phyloP scores from a whole-genome alignment of 768 basidiomycete species.

The Dentipellis fragilis region DNA sequence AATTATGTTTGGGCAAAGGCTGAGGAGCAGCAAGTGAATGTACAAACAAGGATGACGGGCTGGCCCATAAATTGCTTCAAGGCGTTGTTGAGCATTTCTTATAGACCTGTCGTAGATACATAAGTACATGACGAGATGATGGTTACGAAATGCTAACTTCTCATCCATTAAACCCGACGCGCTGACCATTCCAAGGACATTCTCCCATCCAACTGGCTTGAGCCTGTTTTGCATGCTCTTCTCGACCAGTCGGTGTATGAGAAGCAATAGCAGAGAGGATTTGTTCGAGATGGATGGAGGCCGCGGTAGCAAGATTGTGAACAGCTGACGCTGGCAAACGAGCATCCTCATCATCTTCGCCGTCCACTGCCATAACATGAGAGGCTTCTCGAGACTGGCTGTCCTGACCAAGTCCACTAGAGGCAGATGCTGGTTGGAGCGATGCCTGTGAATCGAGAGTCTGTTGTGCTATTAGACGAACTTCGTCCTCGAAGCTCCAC shows the following conservation, averaged over 20 bases:
- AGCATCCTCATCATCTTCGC: no score
- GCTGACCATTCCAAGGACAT: conserved; percentile 44
- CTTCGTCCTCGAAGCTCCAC: conserved; percentile 64
- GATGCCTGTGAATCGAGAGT: conserved; percentile 17
- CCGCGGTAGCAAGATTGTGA: conserved; percentile 14
- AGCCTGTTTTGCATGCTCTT: conserved; percentile 59
- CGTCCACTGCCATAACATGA: no score
- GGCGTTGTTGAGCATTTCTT: conserved; percentile 6
- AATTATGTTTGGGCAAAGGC: not conserved
- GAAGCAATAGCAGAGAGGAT: conserved; percentile 45
- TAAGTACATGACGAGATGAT: not conserved
- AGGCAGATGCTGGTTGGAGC: not conserved
- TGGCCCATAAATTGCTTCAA: conserved; percentile 8
- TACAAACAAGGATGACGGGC: not conserved
- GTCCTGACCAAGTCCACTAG: no score
- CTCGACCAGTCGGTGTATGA: conserved; percentile 43
- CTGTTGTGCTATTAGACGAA: conserved; percentile 35
- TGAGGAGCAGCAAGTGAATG: not conserved
- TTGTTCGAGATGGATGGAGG: conserved; percentile 36
- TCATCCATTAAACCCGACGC: conserved; percentile 26
- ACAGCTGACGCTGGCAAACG: conserved; percentile 8
- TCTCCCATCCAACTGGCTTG: conserved; percentile 52
- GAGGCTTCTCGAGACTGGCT: no score
- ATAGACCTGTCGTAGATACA: conserved; percentile 1
- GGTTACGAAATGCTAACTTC: conserved; percentile 14